These are phyloP conservation scores for Xylaria multiplex DNA, from an alignment of 2,329 filamentous ascomycete genomes.

Conservation along the genomic window DNA sequence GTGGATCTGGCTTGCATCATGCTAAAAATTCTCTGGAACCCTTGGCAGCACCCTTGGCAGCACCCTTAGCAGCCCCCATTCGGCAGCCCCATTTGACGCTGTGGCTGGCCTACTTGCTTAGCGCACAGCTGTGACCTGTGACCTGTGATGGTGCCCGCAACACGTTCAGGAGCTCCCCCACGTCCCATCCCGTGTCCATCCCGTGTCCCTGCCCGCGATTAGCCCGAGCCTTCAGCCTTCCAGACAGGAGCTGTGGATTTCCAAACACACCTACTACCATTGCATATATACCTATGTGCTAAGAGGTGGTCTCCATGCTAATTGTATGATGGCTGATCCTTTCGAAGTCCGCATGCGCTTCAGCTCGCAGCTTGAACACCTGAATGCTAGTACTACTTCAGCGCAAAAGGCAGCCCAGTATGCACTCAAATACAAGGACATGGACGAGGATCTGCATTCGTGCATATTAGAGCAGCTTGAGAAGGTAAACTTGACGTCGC, in stretches of 20 bases:
- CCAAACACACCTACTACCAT: neutral
- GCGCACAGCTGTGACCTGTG: neutral
- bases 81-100: too few species aligned
- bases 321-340: slow-evolving; percentile 72
- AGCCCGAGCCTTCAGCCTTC: neutral
- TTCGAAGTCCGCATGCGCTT: slow-evolving; percentile 99
- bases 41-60: slow-evolving; percentile 2
- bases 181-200: too few species aligned
- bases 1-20: slow-evolving; percentile 24
- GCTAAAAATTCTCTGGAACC: slow-evolving; percentile 27
- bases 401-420: slow-evolving; percentile 94
- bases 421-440: slow-evolving; percentile 91
- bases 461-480: slow-evolving; percentile 98
- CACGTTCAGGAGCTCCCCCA: slow-evolving; percentile 26
- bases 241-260: neutral
- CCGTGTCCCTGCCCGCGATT: too few species aligned
- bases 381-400: slow-evolving; percentile 89
- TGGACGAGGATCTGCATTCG: slow-evolving; percentile 96
- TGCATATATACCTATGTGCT: neutral
- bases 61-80: too few species aligned
- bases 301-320: neutral
- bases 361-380: slow-evolving; percentile 85
- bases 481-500: slow-evolving; percentile 60
- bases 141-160: neutral
- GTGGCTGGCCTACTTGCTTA: neutral